Evolutionary conservation across 805 yeast species (phyloP), one percentile per base, ranked within the genome.

Genomic region (Hanseniaspora meyeri): DNA sequence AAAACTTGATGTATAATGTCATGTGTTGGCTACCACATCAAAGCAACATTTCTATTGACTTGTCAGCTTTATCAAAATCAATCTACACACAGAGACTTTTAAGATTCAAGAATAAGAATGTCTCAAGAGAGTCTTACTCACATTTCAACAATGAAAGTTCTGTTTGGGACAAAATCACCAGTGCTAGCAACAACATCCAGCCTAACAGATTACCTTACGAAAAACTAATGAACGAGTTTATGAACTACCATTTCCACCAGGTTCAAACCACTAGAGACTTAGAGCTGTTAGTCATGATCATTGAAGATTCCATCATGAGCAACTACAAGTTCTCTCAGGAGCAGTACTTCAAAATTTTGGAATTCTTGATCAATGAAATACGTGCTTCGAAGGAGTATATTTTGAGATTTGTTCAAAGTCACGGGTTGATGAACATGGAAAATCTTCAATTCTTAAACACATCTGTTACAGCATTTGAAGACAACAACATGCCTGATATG

Each of bases 281-380:
- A 24, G 57, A 46, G 20, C 60, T 68, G 1, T 66, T 72, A 4
- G 59, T 70, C 62, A 73, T 72, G 60, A 58, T 70, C 53, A 51
- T 73, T 2, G 72, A 71, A 57, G 75, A 72, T 55, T 73, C 76
- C 6, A 64, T 69, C 20, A 64, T 72, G 17, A 72, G 70, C 60
- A 59, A 63, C n/a, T 62, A 65, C 9, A 59, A 59, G 7, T 70
- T 73, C 50, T 65, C 68, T 14, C 59, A 62, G 3, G 64, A 62
- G 16, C 59, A 68, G 16, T 73, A 73, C 55, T 67, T 70, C 34
- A 60, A 58, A 8, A 57, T 72, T 31, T 69, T 71, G 60, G 65
- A 67, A 17, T 70, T 62, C 59, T 57, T 73, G 49, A 62, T 62
- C 43, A 63, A 63, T 50, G 54, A 50, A 11, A 64, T 66, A 9